A percentile compares a stretch with the other conserved stretches of the same genome.
Conservation (phyloP, 805 yeast genomes). For the Yueomyces sinensis region DNA sequence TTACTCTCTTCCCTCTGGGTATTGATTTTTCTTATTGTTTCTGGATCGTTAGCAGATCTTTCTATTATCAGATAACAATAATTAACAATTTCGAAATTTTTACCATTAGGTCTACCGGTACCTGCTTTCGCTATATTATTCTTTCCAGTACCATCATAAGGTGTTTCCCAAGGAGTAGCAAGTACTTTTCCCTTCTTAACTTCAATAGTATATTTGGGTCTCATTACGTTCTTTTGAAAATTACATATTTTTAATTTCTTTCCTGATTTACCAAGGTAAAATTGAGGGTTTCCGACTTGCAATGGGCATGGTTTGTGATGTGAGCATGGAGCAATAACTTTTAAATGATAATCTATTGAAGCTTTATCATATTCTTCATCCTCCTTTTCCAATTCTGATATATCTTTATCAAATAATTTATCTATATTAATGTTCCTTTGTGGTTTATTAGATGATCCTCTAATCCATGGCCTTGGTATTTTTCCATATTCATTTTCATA, state of each 20-base stretch:
- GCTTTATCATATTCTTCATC: constrained; percentile 3
- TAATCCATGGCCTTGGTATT: constrained; percentile 55
- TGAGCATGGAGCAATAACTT: constrained; percentile 77
- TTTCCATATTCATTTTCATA: constrained; percentile 41
- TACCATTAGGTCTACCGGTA: constrained; percentile 66
- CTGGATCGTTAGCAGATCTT: constrained; percentile 35
- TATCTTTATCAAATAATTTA: background rate
- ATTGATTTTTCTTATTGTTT: constrained; percentile 30
- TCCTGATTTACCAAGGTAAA: constrained; percentile 42
- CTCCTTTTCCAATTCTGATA: background rate
- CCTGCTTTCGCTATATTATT: constrained; percentile 35
- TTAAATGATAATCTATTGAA: constrained; percentile 37
- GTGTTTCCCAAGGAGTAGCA: constrained; percentile 57
- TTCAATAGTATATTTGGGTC: constrained; percentile 75
- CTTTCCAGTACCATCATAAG: constrained; percentile 44
- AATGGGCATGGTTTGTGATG: constrained; percentile 82
- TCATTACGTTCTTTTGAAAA: constrained; percentile 51
- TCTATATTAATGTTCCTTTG: constrained; percentile 1
- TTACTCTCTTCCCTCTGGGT: constrained; percentile 23
- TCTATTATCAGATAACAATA: constrained; percentile 65
- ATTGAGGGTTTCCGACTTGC: constrained; percentile 62
- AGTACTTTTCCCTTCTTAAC: constrained; percentile 69
- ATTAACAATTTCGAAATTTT: constrained; percentile 55
- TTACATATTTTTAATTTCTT: constrained; percentile 61
- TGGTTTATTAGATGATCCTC: constrained; percentile 30